These are phyloP conservation scores for Ambrosia artemisiifolia DNA, from an alignment of 129 eudicot species.

Conservation along the genomic window DNA sequence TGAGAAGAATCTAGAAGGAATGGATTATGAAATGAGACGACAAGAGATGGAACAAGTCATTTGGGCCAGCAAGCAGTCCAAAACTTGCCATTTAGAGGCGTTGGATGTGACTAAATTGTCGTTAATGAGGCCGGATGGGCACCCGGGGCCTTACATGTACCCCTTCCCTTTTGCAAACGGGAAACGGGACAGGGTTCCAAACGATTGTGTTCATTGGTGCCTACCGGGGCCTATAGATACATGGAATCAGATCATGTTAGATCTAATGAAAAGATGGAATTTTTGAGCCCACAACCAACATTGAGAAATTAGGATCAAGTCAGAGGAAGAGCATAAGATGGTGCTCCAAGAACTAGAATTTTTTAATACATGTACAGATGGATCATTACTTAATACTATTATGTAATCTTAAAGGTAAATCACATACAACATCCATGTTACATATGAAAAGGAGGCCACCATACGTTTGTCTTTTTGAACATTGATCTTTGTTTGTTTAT, in stretches of 20 bases:
- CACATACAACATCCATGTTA: conserved; percentile 18
- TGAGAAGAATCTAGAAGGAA: conserved; percentile 55
- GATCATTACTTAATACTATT: not conserved
- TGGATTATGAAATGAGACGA: conserved; percentile 79
- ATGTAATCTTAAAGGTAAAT: conserved; percentile 9
- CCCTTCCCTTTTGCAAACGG: conserved; percentile 89
- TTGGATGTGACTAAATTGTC: conserved; percentile 77
- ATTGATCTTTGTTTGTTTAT: conserved; percentile 29
- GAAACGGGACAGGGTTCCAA: conserved; percentile 53
- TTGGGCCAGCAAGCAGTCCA: conserved; percentile 40
- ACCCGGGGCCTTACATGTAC: conserved; percentile 88
- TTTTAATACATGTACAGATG: conserved; percentile 26
- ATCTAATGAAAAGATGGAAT: conserved; percentile 68
- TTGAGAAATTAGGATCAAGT: conserved; percentile 3
- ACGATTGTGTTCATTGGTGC: conserved; percentile 98
- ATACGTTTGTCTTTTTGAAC: conserved; percentile 18
- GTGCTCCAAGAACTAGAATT: conserved; percentile 8
- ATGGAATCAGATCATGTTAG: conserved; percentile 93
- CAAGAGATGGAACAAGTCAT: conserved; percentile 52
- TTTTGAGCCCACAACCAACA: conserved; percentile 5
- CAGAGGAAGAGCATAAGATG: conserved; percentile 14
- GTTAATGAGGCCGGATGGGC: conserved; percentile 81
- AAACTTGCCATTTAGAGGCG: conserved; percentile 50
- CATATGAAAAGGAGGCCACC: conserved; percentile 19
- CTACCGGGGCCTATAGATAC: conserved; percentile 90